These are phyloP conservation scores for Nemania serpens DNA, from an alignment of 2,329 filamentous ascomycete species.

Conservation along the genomic window DNA sequence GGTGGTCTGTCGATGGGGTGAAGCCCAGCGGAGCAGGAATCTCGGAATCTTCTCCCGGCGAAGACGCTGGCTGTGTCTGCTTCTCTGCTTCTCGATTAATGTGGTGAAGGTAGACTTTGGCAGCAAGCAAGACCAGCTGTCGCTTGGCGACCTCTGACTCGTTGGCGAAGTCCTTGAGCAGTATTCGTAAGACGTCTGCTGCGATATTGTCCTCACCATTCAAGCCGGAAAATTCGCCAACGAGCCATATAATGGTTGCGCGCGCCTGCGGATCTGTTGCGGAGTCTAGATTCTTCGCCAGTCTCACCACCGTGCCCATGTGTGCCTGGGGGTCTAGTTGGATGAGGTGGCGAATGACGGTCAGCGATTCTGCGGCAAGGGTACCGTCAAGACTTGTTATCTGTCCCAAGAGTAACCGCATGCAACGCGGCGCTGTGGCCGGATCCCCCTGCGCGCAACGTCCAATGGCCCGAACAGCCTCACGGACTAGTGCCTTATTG, in stretches of 20 bases:
- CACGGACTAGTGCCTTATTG: conserved; percentile 79
- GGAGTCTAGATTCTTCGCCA: conserved; percentile 90
- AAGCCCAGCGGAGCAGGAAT: conserved; percentile 31
- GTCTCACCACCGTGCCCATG: conserved; percentile 79
- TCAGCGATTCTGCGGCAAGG: conserved; percentile 88
- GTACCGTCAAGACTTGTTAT: conserved; percentile 87
- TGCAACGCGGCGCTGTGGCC: conserved; percentile 74
- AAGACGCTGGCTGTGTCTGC: conserved; percentile 26
- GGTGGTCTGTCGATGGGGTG: conserved; percentile 59
- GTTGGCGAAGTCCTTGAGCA: conserved; percentile 81
- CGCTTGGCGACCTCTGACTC: conserved; percentile 87
- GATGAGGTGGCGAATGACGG: conserved; percentile 93
- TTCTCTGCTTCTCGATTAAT: conserved; percentile 66
- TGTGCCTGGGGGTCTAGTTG: conserved; percentile 86
- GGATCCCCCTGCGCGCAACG: conserved; percentile 83
- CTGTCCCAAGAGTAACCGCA: conserved; percentile 81
- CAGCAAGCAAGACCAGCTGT: conserved; percentile 88
- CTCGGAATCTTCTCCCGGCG: conserved; percentile 41
- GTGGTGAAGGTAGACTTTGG: conserved; percentile 95
- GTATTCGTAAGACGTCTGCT: conserved; percentile 85
- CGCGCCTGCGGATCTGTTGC: conserved; percentile 86
- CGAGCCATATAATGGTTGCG: conserved; percentile 95
- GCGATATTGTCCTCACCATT: conserved; percentile 87
- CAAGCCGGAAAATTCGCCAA: conserved; percentile 87
- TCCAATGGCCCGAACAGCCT: conserved; percentile 90